Conservation (phyloP, 768 basidiomycete genomes). For the Pulveroboletus ravenelii region DNA sequence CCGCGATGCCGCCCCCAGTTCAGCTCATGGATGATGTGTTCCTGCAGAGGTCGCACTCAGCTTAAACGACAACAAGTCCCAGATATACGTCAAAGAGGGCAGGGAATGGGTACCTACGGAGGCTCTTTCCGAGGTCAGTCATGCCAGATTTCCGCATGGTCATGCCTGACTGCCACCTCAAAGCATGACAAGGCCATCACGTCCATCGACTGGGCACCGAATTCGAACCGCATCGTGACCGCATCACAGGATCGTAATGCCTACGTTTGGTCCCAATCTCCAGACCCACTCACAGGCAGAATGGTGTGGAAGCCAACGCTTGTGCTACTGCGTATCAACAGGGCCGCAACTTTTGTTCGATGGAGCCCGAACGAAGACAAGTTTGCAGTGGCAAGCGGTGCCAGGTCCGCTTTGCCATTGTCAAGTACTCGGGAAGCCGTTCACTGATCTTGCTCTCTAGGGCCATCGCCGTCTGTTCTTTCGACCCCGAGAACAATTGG, state of each 20-base stretch:
- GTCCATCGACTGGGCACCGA: slow-evolving; percentile 97
- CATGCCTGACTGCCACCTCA: not conserved
- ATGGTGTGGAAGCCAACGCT: slow-evolving; percentile 91
- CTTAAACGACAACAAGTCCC: slow-evolving; percentile 84
- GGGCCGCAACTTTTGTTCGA: slow-evolving; percentile 90
- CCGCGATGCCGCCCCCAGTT: not conserved
- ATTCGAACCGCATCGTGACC: slow-evolving; percentile 95
- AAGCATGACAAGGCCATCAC: slow-evolving; percentile 98
- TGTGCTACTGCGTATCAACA: slow-evolving; percentile 91
- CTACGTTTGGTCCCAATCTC: slow-evolving; percentile 91
- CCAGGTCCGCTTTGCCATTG: slow-evolving; percentile 48
- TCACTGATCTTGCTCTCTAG: slow-evolving; percentile 35
- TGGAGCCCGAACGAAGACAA: slow-evolving; percentile 99
- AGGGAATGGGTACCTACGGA: slow-evolving; percentile 67
- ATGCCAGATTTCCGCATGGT: not conserved
- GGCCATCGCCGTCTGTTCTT: slow-evolving; percentile 93
- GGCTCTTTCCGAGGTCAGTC: slow-evolving; percentile 75
- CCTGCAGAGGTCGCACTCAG: slow-evolving; percentile 81
- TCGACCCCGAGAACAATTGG: slow-evolving; percentile 98
- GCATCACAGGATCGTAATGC: slow-evolving; percentile 99
- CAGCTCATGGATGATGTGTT: slow-evolving; percentile 5
- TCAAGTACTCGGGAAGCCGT: not conserved
- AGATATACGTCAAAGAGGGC: slow-evolving; percentile 69
- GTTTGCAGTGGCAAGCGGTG: slow-evolving; percentile 97
- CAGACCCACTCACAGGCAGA: slow-evolving; percentile 67